Conservation (phyloP, 345 rosid genomes). For the Lepidium sativum region DNA sequence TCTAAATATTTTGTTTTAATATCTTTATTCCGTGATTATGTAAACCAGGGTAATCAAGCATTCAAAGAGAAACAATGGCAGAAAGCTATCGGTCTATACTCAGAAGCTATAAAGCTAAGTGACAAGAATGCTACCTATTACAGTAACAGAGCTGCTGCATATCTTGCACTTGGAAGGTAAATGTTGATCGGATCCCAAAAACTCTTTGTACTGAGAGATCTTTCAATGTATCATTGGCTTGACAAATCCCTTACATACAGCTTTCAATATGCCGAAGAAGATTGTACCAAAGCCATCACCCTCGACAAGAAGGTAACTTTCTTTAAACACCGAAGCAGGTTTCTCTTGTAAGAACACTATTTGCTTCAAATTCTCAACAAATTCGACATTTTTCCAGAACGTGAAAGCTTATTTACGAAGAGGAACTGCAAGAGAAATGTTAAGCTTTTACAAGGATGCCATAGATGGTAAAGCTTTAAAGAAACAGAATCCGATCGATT, state of each 20-base stretch:
- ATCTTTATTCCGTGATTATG: not conserved
- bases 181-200: not conserved
- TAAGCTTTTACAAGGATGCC: constrained; percentile 68
- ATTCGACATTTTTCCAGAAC: constrained; percentile 36
- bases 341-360: not conserved
- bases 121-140: constrained; percentile 82
- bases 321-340: not conserved
- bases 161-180: constrained; percentile 76
- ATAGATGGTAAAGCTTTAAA: constrained; percentile 51
- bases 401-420: constrained; percentile 89
- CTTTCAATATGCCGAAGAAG: constrained; percentile 81
- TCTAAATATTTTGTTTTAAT: not conserved
- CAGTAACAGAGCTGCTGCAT: constrained; percentile 95
- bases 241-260: constrained; percentile 31
- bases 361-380: not conserved
- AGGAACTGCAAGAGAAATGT: constrained; percentile 96
- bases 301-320: constrained; percentile 83
- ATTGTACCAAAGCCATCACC: constrained; percentile 70
- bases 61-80: constrained; percentile 80
- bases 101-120: constrained; percentile 80
- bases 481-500: not conserved
- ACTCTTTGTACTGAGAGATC: not conserved
- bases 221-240: constrained; percentile 7
- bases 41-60: constrained; percentile 82
- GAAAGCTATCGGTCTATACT: constrained; percentile 72